A percentile compares a stretch with the other conserved stretches of the same genome.
These are phyloP conservation scores for Cordyceps militaris DNA, from an alignment of 2,329 filamentous ascomycete species.

Conservation along the genomic window DNA sequence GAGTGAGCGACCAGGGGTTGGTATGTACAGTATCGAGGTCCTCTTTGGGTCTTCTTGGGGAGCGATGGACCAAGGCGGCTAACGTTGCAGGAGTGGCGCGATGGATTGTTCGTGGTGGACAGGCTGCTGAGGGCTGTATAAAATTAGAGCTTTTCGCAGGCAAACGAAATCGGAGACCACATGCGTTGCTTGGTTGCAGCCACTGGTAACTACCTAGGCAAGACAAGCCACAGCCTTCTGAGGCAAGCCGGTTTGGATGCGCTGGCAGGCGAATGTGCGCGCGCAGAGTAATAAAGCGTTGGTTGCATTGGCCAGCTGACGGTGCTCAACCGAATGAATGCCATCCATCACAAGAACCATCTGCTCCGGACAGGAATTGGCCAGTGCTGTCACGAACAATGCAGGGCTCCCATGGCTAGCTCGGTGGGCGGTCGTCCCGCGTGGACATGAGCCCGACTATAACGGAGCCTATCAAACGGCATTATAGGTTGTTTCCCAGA, in stretches of 20 bases:
- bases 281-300: not conserved
- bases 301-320: constrained; percentile 6
- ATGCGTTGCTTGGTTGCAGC: too few species aligned
- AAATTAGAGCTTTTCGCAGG: constrained; percentile 31
- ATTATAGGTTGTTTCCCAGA: not conserved
- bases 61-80: constrained; percentile 29
- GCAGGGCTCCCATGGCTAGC: constrained; percentile 11
- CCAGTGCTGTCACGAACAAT: not conserved
- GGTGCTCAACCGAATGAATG: not conserved
- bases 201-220: too few species aligned
- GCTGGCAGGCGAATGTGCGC: constrained; percentile 11
- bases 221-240: constrained; percentile 10
- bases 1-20: constrained; percentile 4
- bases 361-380: constrained; percentile 1
- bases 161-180: not conserved
- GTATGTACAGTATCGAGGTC: constrained; percentile 20
- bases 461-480: constrained; percentile 4
- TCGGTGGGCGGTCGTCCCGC: not conserved
- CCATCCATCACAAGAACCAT: constrained; percentile 5
- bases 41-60: constrained; percentile 19
- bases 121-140: constrained; percentile 28
- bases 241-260: constrained; percentile 7
- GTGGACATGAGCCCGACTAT: constrained; percentile 9
- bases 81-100: constrained; percentile 29
- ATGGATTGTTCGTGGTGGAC: constrained; percentile 37